Evolutionary conservation across 768 basidiomycete genomes (phyloP).

Genomic region (Myochromella boudieri): DNA sequence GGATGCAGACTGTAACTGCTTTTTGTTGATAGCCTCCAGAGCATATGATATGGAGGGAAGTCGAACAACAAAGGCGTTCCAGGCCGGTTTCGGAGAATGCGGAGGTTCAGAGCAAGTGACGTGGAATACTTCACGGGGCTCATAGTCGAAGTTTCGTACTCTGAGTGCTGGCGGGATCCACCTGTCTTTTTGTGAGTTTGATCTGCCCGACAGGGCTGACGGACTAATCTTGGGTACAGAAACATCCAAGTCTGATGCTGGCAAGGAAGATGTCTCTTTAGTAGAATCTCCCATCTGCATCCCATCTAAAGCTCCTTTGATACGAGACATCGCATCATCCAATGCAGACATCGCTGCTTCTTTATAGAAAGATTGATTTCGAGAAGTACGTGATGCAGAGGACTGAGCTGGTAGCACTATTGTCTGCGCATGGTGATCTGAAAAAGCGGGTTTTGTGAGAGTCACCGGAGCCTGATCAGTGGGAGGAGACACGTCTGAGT

Average conservation of each 20-base stretch:
- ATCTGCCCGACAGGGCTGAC: conserved; percentile 17
- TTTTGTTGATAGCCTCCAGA: conserved; percentile 45
- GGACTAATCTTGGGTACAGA: conserved; percentile 18
- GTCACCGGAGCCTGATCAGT: conserved; percentile 1
- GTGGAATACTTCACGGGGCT: conserved; percentile 43
- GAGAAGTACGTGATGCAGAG: conserved; percentile 32
- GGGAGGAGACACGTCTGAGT: not conserved
- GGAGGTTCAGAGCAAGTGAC: conserved; percentile 50
- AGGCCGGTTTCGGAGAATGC: conserved; percentile 41
- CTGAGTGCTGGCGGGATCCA: conserved; percentile 62
- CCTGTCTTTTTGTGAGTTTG: conserved; percentile 37
- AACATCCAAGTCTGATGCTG: conserved; percentile 21
- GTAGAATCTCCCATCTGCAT: conserved; percentile 53
- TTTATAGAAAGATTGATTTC: conserved; percentile 42
- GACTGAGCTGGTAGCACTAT: conserved; percentile 23
- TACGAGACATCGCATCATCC: conserved; percentile 82
- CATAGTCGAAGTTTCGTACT: conserved; percentile 32
- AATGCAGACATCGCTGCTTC: conserved; percentile 69
- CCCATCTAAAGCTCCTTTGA: conserved; percentile 74
- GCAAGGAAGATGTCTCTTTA: conserved; percentile 25
- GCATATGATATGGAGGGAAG: conserved; percentile 45
- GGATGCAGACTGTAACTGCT: conserved; percentile 46
- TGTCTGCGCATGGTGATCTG: conserved; percentile 21
- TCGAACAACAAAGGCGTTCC: conserved; percentile 39
- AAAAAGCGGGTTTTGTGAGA: not conserved